phyloP scores from a whole-genome alignment of 495 filamentous ascomycete genomes.

The Neurospora sp. region DNA sequence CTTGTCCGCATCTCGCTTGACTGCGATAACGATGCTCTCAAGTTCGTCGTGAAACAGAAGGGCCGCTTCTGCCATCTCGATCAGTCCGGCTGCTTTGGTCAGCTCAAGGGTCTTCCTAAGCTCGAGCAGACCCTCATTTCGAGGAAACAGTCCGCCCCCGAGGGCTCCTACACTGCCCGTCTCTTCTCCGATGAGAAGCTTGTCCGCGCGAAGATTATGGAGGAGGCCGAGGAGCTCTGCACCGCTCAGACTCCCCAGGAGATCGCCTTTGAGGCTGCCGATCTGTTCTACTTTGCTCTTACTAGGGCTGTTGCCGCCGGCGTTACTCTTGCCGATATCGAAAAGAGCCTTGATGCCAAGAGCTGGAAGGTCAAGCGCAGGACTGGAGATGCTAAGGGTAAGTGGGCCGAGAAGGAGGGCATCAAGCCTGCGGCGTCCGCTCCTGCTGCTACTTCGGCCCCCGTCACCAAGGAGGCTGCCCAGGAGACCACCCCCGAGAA shows the following conservation, averaged over 20 bases:
- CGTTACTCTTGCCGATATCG: conserved; percentile 76
- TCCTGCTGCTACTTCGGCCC: background rate
- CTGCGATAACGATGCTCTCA: conserved; percentile 86
- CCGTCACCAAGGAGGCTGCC: conserved; percentile 16
- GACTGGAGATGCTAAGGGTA: conserved; percentile 85
- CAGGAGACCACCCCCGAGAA: conserved; percentile 46
- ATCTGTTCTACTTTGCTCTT: conserved; percentile 90
- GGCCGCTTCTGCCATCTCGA: conserved; percentile 93
- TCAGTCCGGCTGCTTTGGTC: conserved; percentile 83
- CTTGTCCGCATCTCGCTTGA: conserved; percentile 74
- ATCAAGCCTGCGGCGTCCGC: conserved; percentile 40
- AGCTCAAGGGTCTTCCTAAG: conserved; percentile 66
- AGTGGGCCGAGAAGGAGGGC: conserved; percentile 74
- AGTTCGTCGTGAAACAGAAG: conserved; percentile 80
- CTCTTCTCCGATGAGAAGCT: conserved; percentile 87
- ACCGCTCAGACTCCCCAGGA: conserved; percentile 71
- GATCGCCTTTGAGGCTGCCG: conserved; percentile 86
- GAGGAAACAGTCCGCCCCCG: conserved; percentile 70
- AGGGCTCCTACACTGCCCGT: conserved; percentile 85
- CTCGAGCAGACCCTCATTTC: conserved; percentile 75
- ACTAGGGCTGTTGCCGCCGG: conserved; percentile 77
- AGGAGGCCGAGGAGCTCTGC: conserved; percentile 92
- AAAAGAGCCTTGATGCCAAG: conserved; percentile 86
- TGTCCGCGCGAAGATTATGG: conserved; percentile 90
- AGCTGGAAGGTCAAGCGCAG: conserved; percentile 84